Base-by-base conservation (phyloP, 148 eudicot species). In the Cornus florida region DNA sequence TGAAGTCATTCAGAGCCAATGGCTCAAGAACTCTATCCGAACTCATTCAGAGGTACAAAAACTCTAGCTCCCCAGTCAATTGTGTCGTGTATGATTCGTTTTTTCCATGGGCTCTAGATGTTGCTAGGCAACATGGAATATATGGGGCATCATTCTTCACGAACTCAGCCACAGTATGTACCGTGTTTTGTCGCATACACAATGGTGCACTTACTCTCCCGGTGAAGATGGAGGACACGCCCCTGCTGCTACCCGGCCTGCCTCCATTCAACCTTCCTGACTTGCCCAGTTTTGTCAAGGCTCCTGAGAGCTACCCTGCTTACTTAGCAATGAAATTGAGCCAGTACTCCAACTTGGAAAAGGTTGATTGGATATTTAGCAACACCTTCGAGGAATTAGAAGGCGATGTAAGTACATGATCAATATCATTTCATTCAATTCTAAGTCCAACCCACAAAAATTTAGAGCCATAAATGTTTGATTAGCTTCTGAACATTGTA, bases 41-140 rank as follows among this genome's bases (percentile, higher is more conserved):
- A 14, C 75, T 91, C 66, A 81, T 91, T 7, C 68, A 73, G 1
- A 60, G 64, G 13, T 82, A 77, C 77, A 24, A 75, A 60, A 76
- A 39, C 74, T 8, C 89, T 0, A 5, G 39, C 5, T 28, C 4
- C 41, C 92, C 92, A 0, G 77, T 89, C 6, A 83, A 77, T 17
- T 91, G 92, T 72, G 78, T 91, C 0, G 76, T 89, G 11, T 91
- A 91, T 76, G 92, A 89, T 13, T 82, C 92, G 31, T 84, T 91
- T 75, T 78, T 89, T n/a, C 87, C 92, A 1, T 91, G 94, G 92
- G 94, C 88, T 12, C 77, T 89, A 35, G 91, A 88, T 22, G 94
- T 91, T 75, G 92, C 92, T 17, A 84, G 71, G 46, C 62, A 77
- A 0, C 75, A 86, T 68, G 87, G 88, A 32, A 57, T 88, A 2